Evolutionary conservation across 352 stramenopile species (phyloP), one percentile per base, ranked within the genome.

Genomic region (Saprolegnia parasitica): DNA sequence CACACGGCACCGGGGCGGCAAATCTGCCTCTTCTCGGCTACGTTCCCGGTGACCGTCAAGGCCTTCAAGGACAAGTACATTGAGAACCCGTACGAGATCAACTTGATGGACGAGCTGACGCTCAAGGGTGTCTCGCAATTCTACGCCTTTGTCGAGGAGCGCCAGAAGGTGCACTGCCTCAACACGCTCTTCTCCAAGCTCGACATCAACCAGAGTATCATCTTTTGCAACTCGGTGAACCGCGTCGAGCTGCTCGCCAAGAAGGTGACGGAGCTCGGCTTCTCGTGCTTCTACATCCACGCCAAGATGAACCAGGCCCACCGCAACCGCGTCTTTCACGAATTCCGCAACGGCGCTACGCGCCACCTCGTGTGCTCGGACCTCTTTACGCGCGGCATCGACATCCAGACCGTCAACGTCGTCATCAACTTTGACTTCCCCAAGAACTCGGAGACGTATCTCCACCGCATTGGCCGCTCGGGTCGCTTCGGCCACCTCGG

Each of bases 381-480:
- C 74, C 81, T 99, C 54, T 99, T 99, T 77, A 99, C 96, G 58
- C 91, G 98, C 63, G 98, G 98, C 77, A 99, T 99, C 65, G 97
- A 99, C 77, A 99, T 99, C 77, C 96, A 99, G 81, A 98, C 94
- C 60, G 98, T 99, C 23, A 99, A 99, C 76, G 96, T 99, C n/a
- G 98, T 99, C 42, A 99, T 99, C 81, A 99, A 99, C 83, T 99
- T 99, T 77, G 98, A 99, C 82, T 99, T 99, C 77, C 98, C 98
- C 15, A 98, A 99, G 80, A 99, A 99, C 80, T 97, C 91, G 29
- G 97, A 99, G 80, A 99, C 97, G 23, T 99, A 99, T 71, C 82
- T 99, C 54, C 98, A 99, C 77, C 93, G 98, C 56, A 99, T 99
- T 72, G 98, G 98, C 72, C 87, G 98, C 57, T 99, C 96, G 13